Evolutionary conservation across 305 asterid species (phyloP), one percentile per base, ranked within the genome.

Genomic region (Solanum hybrid): DNA sequence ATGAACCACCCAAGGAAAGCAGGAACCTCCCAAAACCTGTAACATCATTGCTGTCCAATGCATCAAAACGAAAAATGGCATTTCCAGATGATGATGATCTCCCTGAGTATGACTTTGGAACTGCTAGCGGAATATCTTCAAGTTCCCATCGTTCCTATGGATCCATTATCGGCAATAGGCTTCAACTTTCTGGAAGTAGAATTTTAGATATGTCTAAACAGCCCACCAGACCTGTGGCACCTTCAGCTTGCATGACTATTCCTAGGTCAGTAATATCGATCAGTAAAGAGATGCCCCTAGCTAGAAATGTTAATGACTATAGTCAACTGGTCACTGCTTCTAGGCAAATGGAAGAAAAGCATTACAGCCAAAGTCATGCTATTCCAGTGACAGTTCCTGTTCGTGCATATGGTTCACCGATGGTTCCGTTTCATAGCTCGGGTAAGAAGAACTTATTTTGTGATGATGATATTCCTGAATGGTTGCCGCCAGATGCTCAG

Each of bases 391-490:
- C 88, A 61, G 34, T 73, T 36, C 12, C 57, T 22, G 83, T 35
- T 80, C 13, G 10, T 24, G n/a, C 80, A 35, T 35, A 31, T 26
- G 86, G 85, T 34, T 26, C 74, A 33, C 31, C 51, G 22, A 37
- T 57, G 81, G 34, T 81, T 89, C 69, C 12, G 6, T 82, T 89
- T 69, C 64, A 73, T 37, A 77, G 64, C 36, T 82, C 39, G 8
- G 77, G 77, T 57, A 42, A 76, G 88, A 91, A 89, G 83, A 89
- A 85, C 22, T 24, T 78, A 29, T 67, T 88, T 35, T 40, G 35
- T 88, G 92, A 90, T 91, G 92, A 88, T 61, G 90, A 91, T 84
- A 89, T 92, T 90, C 92, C 93, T 81, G 93, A 90, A 91, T 91
- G 91, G 94, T 64, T 90, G 22, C 92, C 92, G 22, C 90, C 91